phyloP scores from a whole-genome alignment of 2,329 filamentous ascomycete genomes.

The Trichoderma aggressivum region DNA sequence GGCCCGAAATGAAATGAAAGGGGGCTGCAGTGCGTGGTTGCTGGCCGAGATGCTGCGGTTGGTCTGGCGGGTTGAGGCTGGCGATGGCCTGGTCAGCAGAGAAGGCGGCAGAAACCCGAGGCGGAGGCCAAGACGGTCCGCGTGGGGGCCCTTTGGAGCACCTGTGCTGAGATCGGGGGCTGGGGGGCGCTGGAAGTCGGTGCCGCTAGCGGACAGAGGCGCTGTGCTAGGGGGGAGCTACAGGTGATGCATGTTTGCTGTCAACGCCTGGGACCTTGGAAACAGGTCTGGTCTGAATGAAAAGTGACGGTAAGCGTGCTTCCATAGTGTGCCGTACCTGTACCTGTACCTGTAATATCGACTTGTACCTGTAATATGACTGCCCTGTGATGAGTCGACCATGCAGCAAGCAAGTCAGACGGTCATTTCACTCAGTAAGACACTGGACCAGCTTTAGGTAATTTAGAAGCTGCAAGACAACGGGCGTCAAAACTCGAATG shows the following conservation, averaged over 20 bases:
- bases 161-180: background rate
- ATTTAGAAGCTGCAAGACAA: background rate
- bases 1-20: background rate
- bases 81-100: conserved; percentile 16
- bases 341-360: no score
- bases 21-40: conserved; percentile 14
- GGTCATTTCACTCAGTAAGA: background rate
- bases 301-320: no score
- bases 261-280: no score
- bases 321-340: no score
- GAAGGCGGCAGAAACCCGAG: conserved; percentile 15
- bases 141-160: background rate
- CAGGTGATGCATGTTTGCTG: background rate
- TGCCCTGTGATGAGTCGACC: no score
- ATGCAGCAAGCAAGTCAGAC: no score
- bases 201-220: background rate
- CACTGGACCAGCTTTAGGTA: background rate
- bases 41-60: background rate
- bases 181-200: background rate
- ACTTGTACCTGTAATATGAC: no score
- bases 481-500: background rate
- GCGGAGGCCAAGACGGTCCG: conserved; percentile 14
- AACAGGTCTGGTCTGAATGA: no score
- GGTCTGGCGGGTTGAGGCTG: conserved; percentile 10
- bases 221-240: background rate